Evolutionary conservation across 1,284 basidiomycete genomes (phyloP).

Genomic region (Lentinula novae-zelandiae): DNA sequence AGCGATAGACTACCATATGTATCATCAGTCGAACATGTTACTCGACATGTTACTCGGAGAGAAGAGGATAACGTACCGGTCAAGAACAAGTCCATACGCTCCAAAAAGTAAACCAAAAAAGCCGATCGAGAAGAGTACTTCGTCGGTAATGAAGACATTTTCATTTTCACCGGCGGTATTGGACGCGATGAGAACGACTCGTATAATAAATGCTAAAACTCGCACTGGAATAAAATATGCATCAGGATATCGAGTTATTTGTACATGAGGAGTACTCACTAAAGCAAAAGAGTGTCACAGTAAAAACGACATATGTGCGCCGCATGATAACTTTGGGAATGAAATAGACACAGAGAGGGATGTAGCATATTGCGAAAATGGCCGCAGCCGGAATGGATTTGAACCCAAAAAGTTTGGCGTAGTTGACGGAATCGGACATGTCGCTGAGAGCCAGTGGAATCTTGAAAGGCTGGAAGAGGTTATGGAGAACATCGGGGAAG

Average conservation of each 20-base stretch:
- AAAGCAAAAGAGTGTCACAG: constrained; percentile 25
- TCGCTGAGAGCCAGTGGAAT: background rate
- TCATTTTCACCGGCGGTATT: constrained; percentile 25
- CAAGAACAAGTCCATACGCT: constrained; percentile 19
- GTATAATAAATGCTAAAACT: constrained; percentile 28
- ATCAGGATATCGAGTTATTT: background rate
- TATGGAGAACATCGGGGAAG: background rate
- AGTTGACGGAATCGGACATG: constrained; percentile 20
- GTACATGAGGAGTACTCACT: constrained; percentile 1
- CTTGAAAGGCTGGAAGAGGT: background rate
- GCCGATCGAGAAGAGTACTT: constrained; percentile 33
- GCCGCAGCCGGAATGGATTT: constrained; percentile 33
- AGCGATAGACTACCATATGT: background rate
- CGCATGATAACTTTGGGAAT: constrained; percentile 23
- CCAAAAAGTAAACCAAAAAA: constrained; percentile 37
- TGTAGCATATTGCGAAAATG: constrained; percentile 33
- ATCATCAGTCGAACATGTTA: no score
- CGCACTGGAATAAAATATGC: constrained; percentile 26
- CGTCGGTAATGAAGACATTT: constrained; percentile 25
- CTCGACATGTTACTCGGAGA: background rate
- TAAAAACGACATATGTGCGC: constrained; percentile 30
- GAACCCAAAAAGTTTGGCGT: constrained; percentile 28
- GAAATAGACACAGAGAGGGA: constrained; percentile 26
- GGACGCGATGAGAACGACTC: constrained; percentile 25
- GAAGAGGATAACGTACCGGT: constrained; percentile 14